These are phyloP conservation scores for Pisolithus thermaeus DNA, from an alignment of 1,284 basidiomycete genomes.

Conservation along the genomic window DNA sequence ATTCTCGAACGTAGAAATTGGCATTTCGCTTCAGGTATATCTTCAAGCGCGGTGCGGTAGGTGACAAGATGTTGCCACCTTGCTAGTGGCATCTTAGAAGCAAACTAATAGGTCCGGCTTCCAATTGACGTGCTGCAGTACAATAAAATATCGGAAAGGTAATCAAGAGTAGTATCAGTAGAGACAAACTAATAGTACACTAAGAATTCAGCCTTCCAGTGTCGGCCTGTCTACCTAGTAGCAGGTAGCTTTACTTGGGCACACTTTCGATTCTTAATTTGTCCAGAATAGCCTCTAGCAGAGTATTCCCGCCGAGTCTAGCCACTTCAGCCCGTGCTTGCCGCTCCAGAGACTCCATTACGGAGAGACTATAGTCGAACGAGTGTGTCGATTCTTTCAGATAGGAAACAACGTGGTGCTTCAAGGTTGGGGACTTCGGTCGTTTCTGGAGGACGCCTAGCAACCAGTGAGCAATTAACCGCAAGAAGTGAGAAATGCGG, in stretches of 20 bases:
- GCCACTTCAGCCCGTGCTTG: slow-evolving; percentile 35
- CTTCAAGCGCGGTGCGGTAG: not conserved
- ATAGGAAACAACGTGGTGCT: slow-evolving; percentile 73
- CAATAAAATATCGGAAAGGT: too few species aligned
- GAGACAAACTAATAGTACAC: too few species aligned
- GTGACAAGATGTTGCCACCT: too few species aligned
- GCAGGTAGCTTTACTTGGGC: not conserved
- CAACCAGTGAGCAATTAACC: slow-evolving; percentile 2
- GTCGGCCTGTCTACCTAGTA: too few species aligned
- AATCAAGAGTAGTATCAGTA: too few species aligned
- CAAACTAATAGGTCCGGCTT: too few species aligned
- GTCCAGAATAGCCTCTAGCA: slow-evolving; percentile 19
- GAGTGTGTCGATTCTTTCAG: slow-evolving; percentile 62
- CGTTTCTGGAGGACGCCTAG: slow-evolving; percentile 83
- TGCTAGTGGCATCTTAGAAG: too few species aligned
- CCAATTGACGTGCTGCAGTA: too few species aligned
- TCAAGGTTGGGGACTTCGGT: slow-evolving; percentile 71
- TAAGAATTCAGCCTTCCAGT: too few species aligned
- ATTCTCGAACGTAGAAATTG: not conserved
- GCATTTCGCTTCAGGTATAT: not conserved
- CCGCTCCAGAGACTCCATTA: slow-evolving; percentile 46
- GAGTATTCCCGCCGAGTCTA: slow-evolving; percentile 22
- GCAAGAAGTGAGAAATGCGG: not conserved
- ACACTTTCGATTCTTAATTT: slow-evolving; percentile 10
- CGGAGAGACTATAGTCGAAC: slow-evolving; percentile 64